Base-by-base conservation (phyloP, 73 alveolate genomes). In the Paramecium bursaria region DNA sequence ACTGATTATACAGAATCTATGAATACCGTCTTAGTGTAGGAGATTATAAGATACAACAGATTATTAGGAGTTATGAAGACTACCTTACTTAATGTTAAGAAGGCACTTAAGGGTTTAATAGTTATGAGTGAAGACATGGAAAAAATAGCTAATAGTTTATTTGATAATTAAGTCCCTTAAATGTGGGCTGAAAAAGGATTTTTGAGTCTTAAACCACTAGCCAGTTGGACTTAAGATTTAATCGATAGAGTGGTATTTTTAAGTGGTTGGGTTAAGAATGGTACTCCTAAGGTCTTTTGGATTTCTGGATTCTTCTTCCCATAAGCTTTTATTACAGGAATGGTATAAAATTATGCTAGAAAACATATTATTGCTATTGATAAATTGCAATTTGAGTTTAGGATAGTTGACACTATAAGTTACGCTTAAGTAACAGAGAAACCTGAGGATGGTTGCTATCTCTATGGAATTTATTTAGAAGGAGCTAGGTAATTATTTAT, bases 121-220 rank as follows among this genome's bases (percentile, higher is more conserved):
- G 99, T 95, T n/a, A 95, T 94, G 99, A 95, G 98, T 74, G 99
- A 96, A 48, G 99, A 98, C 74, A 96, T 98, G 67, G 99, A 98
- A 80, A 95, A 91, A 86, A 88, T 98, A 86, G 96, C 99, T 13
- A 95, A 96, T 73, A 92, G 99, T 46, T 85, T 98, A 57, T 97
- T 90, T 82, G 99, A 95, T 85, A 98, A 98, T 88, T 92, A 92
- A 60, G 99, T 97, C 25, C 99, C 99, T 15, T 60, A 87, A 55
- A 85, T 75, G 33, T 97, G 99, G 99, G 94, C 98, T 29, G 95
- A 93, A 11, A 92, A 88, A 11, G 99, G 99, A 25, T 98, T 96
- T 95, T 94, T 97, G 13, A 96, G 99, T 53, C 91, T 98, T 60
- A 98, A 98, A 80, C 99, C 99, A 13, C 91, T 97, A 53, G 97